Evolutionary conservation across 164 flowering plant species (phyloP).

Genomic region (Aristolochia contorta): DNA sequence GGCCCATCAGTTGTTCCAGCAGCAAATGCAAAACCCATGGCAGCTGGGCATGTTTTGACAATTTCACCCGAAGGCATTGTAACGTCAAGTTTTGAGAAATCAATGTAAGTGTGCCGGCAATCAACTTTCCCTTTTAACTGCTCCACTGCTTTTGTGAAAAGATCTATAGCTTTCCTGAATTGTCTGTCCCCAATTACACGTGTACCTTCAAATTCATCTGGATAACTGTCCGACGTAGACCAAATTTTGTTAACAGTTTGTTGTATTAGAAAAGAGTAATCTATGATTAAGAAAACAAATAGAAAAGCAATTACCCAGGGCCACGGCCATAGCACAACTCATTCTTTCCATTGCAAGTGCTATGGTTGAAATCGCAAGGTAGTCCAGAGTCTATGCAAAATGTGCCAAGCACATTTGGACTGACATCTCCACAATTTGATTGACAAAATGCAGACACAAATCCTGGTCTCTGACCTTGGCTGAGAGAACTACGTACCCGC

Average conservation of each 20-base stretch:
- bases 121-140: constrained; percentile 75
- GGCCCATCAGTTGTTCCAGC: constrained; percentile 99
- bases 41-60: constrained; percentile 92
- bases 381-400: constrained; percentile 88
- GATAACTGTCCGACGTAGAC: constrained; percentile 44
- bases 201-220: constrained; percentile 97
- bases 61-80: constrained; percentile 40
- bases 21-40: constrained; percentile 98
- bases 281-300: background rate
- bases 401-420: constrained; percentile 96
- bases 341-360: constrained; percentile 95
- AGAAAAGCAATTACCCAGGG: constrained; percentile 60
- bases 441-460: constrained; percentile 98
- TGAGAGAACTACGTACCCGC: constrained; percentile 62
- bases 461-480: constrained; percentile 54
- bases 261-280: background rate
- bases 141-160: constrained; percentile 72
- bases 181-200: constrained; percentile 90
- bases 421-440: constrained; percentile 95
- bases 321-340: constrained; percentile 97
- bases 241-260: background rate
- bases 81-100: constrained; percentile 81
- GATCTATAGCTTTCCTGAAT: constrained; percentile 69
- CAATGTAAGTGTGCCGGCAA: constrained; percentile 60
- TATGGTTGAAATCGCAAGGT: constrained; percentile 98